Percentiles rank a stretch among this genome's conserved stretches.
Conservation (phyloP, 495 filamentous ascomycete genomes). For the Neurospora tetraspora region DNA sequence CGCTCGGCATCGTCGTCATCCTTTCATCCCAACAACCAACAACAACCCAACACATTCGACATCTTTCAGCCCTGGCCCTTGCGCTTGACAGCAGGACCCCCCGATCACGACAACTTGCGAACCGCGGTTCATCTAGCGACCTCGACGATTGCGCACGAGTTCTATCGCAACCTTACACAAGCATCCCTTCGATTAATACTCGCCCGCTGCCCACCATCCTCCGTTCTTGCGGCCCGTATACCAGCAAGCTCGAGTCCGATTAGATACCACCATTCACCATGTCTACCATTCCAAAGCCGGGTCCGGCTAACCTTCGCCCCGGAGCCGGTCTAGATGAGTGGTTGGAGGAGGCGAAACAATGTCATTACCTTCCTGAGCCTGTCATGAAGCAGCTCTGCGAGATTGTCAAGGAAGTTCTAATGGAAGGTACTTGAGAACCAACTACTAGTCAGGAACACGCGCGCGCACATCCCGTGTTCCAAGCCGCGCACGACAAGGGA, state of each 20-base stretch:
- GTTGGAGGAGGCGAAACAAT: slow-evolving; percentile 89
- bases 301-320: slow-evolving; percentile 71
- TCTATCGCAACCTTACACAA: background rate
- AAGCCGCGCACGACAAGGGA: background rate
- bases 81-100: background rate
- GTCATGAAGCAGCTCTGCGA: slow-evolving; percentile 99
- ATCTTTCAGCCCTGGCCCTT: background rate
- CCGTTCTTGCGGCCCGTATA: background rate
- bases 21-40: background rate
- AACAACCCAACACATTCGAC: background rate
- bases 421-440: slow-evolving; percentile 62
- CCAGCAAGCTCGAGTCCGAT: background rate
- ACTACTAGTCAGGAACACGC: background rate
- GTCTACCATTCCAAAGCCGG: slow-evolving; percentile 58
- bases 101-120: background rate
- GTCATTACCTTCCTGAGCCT: slow-evolving; percentile 87
- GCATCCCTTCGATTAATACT: background rate
- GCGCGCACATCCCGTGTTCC: background rate
- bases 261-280: slow-evolving; percentile 8
- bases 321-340: slow-evolving; percentile 90
- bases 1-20: background rate
- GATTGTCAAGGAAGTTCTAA: slow-evolving; percentile 94
- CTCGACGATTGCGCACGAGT: background rate
- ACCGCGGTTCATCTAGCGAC: background rate
- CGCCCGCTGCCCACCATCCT: background rate